These are phyloP conservation scores for Penicillium sp. DNA, from an alignment of 2,329 filamentous ascomycete species.

Conservation along the genomic window DNA sequence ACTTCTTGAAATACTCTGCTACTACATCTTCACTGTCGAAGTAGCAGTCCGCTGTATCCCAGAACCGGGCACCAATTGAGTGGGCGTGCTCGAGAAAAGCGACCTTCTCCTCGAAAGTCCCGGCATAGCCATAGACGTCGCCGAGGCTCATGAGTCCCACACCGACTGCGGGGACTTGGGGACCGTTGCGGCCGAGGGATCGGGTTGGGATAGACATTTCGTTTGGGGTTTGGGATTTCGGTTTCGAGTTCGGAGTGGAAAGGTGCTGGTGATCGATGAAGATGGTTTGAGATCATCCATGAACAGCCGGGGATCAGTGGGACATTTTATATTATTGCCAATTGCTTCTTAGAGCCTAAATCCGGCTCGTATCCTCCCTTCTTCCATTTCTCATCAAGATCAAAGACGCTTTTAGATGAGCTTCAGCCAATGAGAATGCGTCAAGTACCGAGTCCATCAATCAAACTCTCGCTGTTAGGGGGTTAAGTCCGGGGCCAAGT, in stretches of 20 bases:
- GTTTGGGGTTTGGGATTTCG: too few relatives aligned
- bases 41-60: conserved; percentile 35
- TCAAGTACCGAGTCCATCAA: conserved; percentile 14
- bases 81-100: conserved; percentile 29
- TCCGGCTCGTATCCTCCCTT: background rate
- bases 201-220: conserved; percentile 10
- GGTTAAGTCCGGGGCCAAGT: background rate
- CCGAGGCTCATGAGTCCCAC: conserved; percentile 21
- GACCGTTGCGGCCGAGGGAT: conserved; percentile 17
- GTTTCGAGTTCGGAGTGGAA: too few relatives aligned
- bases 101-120: conserved; percentile 12
- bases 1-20: conserved; percentile 39
- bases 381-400: background rate
- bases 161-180: conserved; percentile 20
- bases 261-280: too few relatives aligned
- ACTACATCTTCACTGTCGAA: conserved; percentile 28
- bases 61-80: conserved; percentile 27
- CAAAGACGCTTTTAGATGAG: background rate
- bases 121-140: conserved; percentile 15
- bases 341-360: background rate
- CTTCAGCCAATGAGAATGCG: conserved; percentile 1
- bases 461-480: background rate
- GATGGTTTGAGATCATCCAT: too few relatives aligned
- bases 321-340: conserved; percentile 8
- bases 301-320: too few relatives aligned